Percentiles rank a stretch among this genome's conserved stretches.
phyloP scores from a whole-genome alignment of 2,329 filamentous ascomycete genomes.

The Hymenoscyphus fraxineus region DNA sequence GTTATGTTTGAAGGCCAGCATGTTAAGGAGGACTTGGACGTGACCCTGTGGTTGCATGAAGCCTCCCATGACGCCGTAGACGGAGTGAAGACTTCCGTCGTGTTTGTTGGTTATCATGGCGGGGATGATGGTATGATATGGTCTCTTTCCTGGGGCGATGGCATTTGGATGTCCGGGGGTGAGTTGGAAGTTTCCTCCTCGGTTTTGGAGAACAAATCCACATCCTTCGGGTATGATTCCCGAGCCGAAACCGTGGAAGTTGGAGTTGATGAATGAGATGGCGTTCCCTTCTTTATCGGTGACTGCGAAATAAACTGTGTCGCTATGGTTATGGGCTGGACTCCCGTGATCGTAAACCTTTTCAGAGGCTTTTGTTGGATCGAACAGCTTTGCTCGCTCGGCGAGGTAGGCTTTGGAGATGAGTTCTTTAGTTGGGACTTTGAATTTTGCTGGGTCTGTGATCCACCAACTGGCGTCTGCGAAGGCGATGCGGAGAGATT shows the following conservation, averaged over 20 bases:
- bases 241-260: conserved; percentile 86
- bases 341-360: conserved; percentile 65
- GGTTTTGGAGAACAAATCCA: conserved; percentile 93
- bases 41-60: conserved; percentile 99
- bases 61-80: conserved; percentile 96
- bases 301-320: conserved; percentile 91
- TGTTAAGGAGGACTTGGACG: conserved; percentile 86
- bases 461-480: conserved; percentile 89
- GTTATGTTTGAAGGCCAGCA: conserved; percentile 74
- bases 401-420: conserved; percentile 72
- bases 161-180: conserved; percentile 70
- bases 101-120: conserved; percentile 76
- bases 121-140: conserved; percentile 97
- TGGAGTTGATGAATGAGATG: conserved; percentile 95
- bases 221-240: conserved; percentile 79
- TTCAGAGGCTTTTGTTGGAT: conserved; percentile 56
- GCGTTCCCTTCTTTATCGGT: conserved; percentile 82
- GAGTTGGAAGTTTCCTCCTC: conserved; percentile 81
- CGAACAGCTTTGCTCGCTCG: conserved; percentile 59
- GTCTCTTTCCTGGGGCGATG: conserved; percentile 76
- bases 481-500: conserved; percentile 84
- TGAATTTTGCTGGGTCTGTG: conserved; percentile 70
- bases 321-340: conserved; percentile 78
- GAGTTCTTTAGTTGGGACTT: conserved; percentile 67
- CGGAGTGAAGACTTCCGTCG: conserved; percentile 73